Evolutionary conservation across 208 protist genomes (phyloP).

Genomic region (Trypanosomatidae sp.): DNA sequence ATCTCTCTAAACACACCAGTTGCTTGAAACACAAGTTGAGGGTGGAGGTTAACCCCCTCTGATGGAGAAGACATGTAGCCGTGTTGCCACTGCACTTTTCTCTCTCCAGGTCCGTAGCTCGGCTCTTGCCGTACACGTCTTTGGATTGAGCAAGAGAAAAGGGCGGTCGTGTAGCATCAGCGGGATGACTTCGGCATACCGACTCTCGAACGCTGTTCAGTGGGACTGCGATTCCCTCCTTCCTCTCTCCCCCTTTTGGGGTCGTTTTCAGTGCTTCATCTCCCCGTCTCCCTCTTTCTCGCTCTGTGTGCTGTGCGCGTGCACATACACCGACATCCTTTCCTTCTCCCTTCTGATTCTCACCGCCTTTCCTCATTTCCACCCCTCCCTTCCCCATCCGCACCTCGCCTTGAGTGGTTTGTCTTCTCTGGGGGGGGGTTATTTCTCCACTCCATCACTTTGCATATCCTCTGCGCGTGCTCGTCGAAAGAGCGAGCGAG

Average conservation of each 20-base stretch:
- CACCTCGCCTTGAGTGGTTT: neutral
- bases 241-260: neutral
- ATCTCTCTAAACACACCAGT: neutral
- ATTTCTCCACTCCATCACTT: neutral
- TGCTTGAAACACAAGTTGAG: neutral
- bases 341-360: neutral
- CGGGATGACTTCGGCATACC: neutral
- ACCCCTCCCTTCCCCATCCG: neutral
- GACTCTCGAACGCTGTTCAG: neutral
- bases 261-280: neutral
- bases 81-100: neutral
- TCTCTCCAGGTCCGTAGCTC: no score
- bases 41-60: neutral
- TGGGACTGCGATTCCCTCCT: neutral
- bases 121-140: neutral
- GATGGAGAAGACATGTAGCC: neutral
- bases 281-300: neutral
- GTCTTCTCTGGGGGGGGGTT: no score
- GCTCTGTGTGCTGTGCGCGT: neutral
- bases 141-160: neutral
- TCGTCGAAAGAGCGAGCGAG: no score
- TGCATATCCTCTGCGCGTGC: neutral
- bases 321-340: neutral
- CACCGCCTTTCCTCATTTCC: neutral
- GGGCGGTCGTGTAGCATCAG: neutral